phyloP scores from a whole-genome alignment of 306 rosid species.

The Cucurbita ficifolia region DNA sequence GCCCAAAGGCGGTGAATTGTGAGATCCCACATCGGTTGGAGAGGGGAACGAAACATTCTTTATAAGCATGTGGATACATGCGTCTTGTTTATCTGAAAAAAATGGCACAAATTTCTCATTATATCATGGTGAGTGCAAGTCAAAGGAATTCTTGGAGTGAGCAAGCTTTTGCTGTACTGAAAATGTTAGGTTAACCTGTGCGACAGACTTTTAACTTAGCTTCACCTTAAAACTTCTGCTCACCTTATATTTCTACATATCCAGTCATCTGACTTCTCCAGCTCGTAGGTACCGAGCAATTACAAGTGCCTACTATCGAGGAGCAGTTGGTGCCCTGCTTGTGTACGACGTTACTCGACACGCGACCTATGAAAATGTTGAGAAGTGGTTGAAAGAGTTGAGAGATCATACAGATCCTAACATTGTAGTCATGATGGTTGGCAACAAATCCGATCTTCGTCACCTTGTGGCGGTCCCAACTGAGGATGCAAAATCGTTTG shows the following conservation, averaged over 20 bases:
- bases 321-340: slow-evolving; percentile 46
- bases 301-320: slow-evolving; percentile 50
- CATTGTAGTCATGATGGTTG: slow-evolving; percentile 47
- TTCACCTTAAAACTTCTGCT: not conserved
- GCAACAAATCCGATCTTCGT: slow-evolving; percentile 47
- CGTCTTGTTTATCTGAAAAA: not conserved
- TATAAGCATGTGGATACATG: too few relatives aligned
- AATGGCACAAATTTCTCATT: not conserved
- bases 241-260: not conserved
- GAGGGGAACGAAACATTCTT: too few relatives aligned
- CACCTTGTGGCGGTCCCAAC: slow-evolving; percentile 12
- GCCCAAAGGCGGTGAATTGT: too few relatives aligned
- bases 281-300: slow-evolving; percentile 38
- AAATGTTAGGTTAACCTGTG: not conserved
- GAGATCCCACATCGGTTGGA: too few relatives aligned
- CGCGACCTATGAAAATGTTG: slow-evolving; percentile 38
- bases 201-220: not conserved
- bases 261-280: not conserved
- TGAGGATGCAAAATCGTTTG: too few relatives aligned
- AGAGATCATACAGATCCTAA: slow-evolving; percentile 51
- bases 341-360: slow-evolving; percentile 45
- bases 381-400: slow-evolving; percentile 42
- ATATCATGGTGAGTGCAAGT: not conserved
- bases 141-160: not conserved
- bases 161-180: not conserved